A percentile compares a stretch with the other conserved stretches of the same genome.
These are phyloP conservation scores for Digitaria exilis DNA, from an alignment of 202 grass and related monocot genomes.

Conservation along the genomic window DNA sequence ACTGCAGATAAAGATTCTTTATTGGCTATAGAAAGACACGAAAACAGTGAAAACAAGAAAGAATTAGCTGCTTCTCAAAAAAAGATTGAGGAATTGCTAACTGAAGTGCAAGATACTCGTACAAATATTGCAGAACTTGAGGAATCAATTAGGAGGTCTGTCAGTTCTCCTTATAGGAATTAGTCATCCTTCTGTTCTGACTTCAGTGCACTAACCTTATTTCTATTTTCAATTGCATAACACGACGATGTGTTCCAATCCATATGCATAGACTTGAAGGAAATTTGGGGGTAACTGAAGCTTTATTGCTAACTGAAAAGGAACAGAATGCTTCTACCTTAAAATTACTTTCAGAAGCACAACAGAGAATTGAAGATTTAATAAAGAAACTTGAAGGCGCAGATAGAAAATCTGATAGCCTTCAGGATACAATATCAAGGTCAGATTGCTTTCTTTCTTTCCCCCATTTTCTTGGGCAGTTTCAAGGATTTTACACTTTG, in stretches of 20 bases:
- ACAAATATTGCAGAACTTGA: constrained; percentile 53
- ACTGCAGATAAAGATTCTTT: constrained; percentile 54
- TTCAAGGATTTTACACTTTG: background rate
- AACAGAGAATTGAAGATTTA: constrained; percentile 65
- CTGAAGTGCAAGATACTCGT: constrained; percentile 54
- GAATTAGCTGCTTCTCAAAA: constrained; percentile 52
- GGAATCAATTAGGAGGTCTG: constrained; percentile 61
- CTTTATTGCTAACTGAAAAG: constrained; percentile 63
- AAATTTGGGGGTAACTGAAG: constrained; percentile 62
- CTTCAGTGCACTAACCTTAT: constrained; percentile 41
- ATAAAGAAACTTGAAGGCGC: constrained; percentile 63
- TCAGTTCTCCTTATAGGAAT: constrained; percentile 39
- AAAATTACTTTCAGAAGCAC: constrained; percentile 66
- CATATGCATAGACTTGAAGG: constrained; percentile 64
- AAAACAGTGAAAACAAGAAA: constrained; percentile 57
- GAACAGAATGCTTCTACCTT: constrained; percentile 63
- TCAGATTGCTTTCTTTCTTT: constrained; percentile 40
- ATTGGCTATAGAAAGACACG: constrained; percentile 61
- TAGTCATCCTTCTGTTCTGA: constrained; percentile 37
- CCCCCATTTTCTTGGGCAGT: background rate
- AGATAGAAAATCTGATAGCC: constrained; percentile 64
- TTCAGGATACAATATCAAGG: constrained; percentile 67
- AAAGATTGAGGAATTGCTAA: constrained; percentile 59
- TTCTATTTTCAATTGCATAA: constrained; percentile 47
- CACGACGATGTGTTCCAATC: constrained; percentile 28